phyloP scores from a whole-genome alignment of 2,329 filamentous ascomycete species.

The Alternaria sp. region DNA sequence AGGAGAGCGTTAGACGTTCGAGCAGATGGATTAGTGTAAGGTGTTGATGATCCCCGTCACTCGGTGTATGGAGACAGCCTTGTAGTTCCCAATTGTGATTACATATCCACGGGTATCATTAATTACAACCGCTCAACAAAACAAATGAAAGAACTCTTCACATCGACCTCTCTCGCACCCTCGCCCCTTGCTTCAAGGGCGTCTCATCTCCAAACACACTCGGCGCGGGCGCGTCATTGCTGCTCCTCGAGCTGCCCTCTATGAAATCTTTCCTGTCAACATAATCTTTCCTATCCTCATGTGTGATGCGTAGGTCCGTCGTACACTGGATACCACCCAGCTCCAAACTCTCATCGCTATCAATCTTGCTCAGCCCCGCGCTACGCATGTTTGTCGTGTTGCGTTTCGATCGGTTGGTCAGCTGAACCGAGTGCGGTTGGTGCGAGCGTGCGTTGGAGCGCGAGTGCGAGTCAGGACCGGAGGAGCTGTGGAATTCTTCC shows the following conservation, averaged over 20 bases:
- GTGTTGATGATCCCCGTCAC: neutral
- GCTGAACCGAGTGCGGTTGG: slow-evolving; percentile 22
- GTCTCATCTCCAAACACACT: slow-evolving; percentile 38
- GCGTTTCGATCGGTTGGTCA: slow-evolving; percentile 16
- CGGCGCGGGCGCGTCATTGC: slow-evolving; percentile 23
- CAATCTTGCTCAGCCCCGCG: slow-evolving; percentile 22
- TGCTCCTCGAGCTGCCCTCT: slow-evolving; percentile 24
- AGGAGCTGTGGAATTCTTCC: slow-evolving; percentile 25
- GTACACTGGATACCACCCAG: slow-evolving; percentile 32
- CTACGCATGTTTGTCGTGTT: neutral
- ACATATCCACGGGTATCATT: slow-evolving; percentile 6
- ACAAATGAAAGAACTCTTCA: neutral
- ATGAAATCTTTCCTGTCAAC: slow-evolving; percentile 3
- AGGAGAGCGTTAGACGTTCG: neutral
- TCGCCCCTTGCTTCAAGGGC: slow-evolving; percentile 23
- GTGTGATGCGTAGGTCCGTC: slow-evolving; percentile 19
- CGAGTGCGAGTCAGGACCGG: slow-evolving; percentile 21
- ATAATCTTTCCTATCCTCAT: slow-evolving; percentile 7
- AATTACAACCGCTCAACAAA: neutral
- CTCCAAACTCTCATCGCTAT: slow-evolving; percentile 29
- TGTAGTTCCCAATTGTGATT: neutral
- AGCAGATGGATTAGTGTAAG: neutral
- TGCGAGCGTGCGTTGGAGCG: slow-evolving; percentile 16
- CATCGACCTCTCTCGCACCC: slow-evolving; percentile 4
- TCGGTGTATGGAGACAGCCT: neutral